A percentile compares a stretch with the other conserved stretches of the same genome.
Conservation (phyloP, 257 asterid genomes). For the Rhazya stricta region DNA sequence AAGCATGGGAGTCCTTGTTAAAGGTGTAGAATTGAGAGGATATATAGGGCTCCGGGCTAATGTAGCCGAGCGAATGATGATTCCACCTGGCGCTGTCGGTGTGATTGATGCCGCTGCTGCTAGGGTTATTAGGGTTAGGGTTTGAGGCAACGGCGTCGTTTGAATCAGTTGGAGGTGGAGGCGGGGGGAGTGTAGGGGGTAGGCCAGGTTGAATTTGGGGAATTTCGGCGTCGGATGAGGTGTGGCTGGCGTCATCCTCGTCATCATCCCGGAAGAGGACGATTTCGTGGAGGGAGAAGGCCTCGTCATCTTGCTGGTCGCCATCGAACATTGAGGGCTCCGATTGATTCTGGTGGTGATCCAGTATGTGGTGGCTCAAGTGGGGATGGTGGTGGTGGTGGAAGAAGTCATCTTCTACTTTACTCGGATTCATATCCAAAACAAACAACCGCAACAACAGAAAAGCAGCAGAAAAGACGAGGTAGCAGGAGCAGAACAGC, state of each 20-base stretch:
- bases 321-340: constrained; percentile 41
- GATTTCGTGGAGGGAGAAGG: constrained; percentile 59
- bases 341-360: constrained; percentile 25
- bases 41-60: constrained; percentile 70
- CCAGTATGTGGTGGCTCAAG: background rate
- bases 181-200: background rate
- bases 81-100: constrained; percentile 7
- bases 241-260: constrained; percentile 71
- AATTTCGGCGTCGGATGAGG: constrained; percentile 69
- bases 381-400: constrained; percentile 42
- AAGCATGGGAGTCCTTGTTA: constrained; percentile 66
- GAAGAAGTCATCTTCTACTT: constrained; percentile 67
- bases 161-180: constrained; percentile 24
- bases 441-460: background rate
- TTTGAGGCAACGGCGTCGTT: constrained; percentile 30
- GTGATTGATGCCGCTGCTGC: constrained; percentile 3
- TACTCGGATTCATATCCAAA: constrained; percentile 54
- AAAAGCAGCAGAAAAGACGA: background rate
- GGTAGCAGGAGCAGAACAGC: background rate
- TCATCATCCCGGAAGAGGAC: constrained; percentile 75
- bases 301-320: constrained; percentile 58
- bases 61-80: constrained; percentile 21
- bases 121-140: constrained; percentile 49
- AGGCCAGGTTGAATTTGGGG: constrained; percentile 27
- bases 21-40: constrained; percentile 97